These are phyloP conservation scores for Malbranchea cinnamomea DNA, from an alignment of 2,329 filamentous ascomycete genomes.

Conservation along the genomic window DNA sequence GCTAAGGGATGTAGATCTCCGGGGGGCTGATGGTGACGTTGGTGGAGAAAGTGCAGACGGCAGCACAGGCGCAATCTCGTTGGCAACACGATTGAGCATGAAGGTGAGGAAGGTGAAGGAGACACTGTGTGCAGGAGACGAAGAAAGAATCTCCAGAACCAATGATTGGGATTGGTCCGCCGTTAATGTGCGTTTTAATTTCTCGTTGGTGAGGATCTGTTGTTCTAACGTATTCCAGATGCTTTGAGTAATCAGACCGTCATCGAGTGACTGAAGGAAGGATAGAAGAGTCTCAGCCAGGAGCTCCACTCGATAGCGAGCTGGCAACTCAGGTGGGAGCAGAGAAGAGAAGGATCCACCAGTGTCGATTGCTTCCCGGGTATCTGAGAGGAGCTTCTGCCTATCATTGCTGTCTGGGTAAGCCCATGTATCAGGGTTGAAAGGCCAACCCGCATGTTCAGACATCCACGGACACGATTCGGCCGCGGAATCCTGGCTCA, in stretches of 20 bases:
- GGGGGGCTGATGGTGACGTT: slow-evolving; percentile 8
- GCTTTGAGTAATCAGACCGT: slow-evolving; percentile 58
- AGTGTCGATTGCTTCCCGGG: slow-evolving; percentile 56
- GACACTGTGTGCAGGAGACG: slow-evolving; percentile 66
- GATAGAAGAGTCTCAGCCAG: slow-evolving; percentile 55
- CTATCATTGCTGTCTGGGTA: slow-evolving; percentile 27
- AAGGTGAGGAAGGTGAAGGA: slow-evolving; percentile 77
- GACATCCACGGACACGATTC: slow-evolving; percentile 45
- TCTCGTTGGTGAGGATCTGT: slow-evolving; percentile 36
- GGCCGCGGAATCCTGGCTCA: slow-evolving; percentile 23
- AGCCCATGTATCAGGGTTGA: slow-evolving; percentile 36
- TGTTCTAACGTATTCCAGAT: slow-evolving; percentile 59
- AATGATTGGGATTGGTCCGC: slow-evolving; percentile 43
- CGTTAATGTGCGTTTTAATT: slow-evolving; percentile 31
- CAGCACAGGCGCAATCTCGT: slow-evolving; percentile 36
- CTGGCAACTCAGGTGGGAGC: slow-evolving; percentile 48
- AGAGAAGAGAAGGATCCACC: slow-evolving; percentile 46
- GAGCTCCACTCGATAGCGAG: slow-evolving; percentile 57
- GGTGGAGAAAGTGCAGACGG: slow-evolving; percentile 8
- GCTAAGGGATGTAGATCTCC: slow-evolving; percentile 12
- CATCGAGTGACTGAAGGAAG: slow-evolving; percentile 60
- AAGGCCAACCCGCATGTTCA: slow-evolving; percentile 43
- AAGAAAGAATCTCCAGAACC: slow-evolving; percentile 59
- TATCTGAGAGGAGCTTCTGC: slow-evolving; percentile 27
- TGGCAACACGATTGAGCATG: slow-evolving; percentile 49